Evolutionary conservation across 495 filamentous ascomycete genomes (phyloP), one percentile per base, ranked within the genome.

Genomic region (Aspergillus carlsbadensis): DNA sequence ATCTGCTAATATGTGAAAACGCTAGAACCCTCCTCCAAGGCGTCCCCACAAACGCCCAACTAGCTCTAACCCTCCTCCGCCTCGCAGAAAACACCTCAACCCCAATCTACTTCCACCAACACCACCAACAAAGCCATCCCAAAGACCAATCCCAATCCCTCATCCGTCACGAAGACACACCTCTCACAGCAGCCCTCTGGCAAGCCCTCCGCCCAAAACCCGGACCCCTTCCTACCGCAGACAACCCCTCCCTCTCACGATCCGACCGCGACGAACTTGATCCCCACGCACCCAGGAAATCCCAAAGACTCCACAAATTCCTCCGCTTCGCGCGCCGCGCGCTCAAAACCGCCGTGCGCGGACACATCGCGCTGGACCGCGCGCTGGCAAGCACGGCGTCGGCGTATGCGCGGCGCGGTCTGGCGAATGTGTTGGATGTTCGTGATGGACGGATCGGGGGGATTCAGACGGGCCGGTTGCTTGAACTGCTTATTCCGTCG

Each of bases 41-140:
- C 14, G 82, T 92, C 36, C 91, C 91, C 0, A 96, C 90, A 3
- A 92, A 96, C 68, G 90, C 89, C 11, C 91, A 95, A 61, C 74
- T 96, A 20, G 88, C 91, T 0, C 68, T 96, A 11, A 95, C 91
- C 1, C 80, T 96, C 10, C 84, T 96, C 13, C 88, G 91, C 18
- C 83, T 93, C 41, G 88, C 90, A 41, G 91, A 95, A 70, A 84
- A 81, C 10, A 92, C 91, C 72, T 84, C 87, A 56, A 18, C 39
- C 47, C 48, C 34, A n/a, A 24, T 11, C 35, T 56, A n/a, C n/a
- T n/a, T 29, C 40, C 51, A n/a, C n/a, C n/a, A n/a, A n/a, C n/a
- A n/a, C n/a, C n/a, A n/a, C n/a, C n/a, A n/a, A n/a, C n/a, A n/a
- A n/a, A n/a, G n/a, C n/a, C n/a, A n/a, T n/a, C n/a, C n/a, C n/a